Base-by-base conservation (phyloP, 768 basidiomycete species). In the Auriscalpium orientale region DNA sequence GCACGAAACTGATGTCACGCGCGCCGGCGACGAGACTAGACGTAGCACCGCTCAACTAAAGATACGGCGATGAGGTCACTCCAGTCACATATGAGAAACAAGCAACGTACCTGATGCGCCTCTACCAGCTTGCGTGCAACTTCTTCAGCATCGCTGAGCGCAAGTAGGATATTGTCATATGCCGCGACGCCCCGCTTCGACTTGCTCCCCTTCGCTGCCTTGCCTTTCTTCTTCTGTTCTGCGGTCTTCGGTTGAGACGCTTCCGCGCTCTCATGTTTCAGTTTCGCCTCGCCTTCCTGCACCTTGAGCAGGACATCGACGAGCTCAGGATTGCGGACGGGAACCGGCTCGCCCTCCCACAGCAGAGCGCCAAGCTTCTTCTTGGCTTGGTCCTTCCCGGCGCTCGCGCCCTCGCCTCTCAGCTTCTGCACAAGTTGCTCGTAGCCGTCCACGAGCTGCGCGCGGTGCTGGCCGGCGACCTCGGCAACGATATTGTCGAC, bases 111-210 rank as follows among this genome's bases (percentile, higher is more conserved):
- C 79, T 93, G 85, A 56, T 95, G 89, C n/a, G 83, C 81, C 65
- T 95, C 94, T 28, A 82, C 74, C 22, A 95, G 74, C 66, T 87
- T 88, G 54, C 86, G 77, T 3, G 91, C 83, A 1, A 93, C 83
- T 5, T 85, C 85, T 67, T 95, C 94, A 2, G 92, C 94, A 54
- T 98, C 95, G 55, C 91, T 91, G 58, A 97, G 68, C 1, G 91
- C 86, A 21, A 83, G 78, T 28, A 98, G 77, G 56, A 94, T 82
- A 18, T 83, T 83, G 71, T 97, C 94, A 63, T 91, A 98, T 0
- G 89, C 87, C 16, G 88, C 89, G 57, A 97, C 88, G 40, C 84
- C 81, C 56, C 81, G 83, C 68, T 89, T 89, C 5, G 86, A 83
- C 54, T 73, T 70, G 21, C 69, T 62, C 16, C 71, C 68, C 57